Evolutionary conservation across 140 eudicot species (phyloP).

Genomic region (Flaveria floridana): DNA sequence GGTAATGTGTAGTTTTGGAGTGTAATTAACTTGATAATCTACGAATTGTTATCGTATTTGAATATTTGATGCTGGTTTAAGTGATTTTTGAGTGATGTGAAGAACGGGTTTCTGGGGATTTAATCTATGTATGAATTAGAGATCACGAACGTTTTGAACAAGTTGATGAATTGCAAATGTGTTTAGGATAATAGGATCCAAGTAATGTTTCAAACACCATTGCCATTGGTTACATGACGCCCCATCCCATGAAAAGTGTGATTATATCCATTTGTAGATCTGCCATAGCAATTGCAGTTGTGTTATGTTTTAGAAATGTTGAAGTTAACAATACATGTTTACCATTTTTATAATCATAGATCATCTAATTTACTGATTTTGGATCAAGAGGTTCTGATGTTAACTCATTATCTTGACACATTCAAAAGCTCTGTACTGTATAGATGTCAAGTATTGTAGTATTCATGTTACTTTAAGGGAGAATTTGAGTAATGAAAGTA

Average conservation of each 20-base stretch:
- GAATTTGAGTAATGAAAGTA: neutral
- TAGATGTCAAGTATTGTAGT: neutral
- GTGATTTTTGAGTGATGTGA: constrained; percentile 4
- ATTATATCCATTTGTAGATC: neutral
- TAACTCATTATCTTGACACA: neutral
- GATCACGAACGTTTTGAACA: neutral
- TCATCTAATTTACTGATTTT: constrained; percentile 15
- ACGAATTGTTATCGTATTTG: neutral
- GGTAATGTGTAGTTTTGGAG: constrained; percentile 40
- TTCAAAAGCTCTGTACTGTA: neutral
- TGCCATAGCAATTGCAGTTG: neutral
- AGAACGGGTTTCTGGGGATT: too few relatives aligned
- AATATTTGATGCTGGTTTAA: constrained; percentile 15
- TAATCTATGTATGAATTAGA: neutral
- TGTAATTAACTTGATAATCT: constrained; percentile 2
- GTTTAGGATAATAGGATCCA: neutral
- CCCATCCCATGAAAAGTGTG: neutral
- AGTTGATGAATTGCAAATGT: constrained; percentile 10
- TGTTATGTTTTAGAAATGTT: neutral
- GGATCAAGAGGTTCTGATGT: constrained; percentile 16
- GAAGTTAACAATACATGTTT: constrained; percentile 3
- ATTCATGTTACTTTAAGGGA: neutral
- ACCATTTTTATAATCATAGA: neutral
- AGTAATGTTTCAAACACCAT: neutral
- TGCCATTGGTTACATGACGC: neutral